Evolutionary conservation across 2,329 filamentous ascomycete species (phyloP).

Genomic region (Dactylonectria macrodidyma): DNA sequence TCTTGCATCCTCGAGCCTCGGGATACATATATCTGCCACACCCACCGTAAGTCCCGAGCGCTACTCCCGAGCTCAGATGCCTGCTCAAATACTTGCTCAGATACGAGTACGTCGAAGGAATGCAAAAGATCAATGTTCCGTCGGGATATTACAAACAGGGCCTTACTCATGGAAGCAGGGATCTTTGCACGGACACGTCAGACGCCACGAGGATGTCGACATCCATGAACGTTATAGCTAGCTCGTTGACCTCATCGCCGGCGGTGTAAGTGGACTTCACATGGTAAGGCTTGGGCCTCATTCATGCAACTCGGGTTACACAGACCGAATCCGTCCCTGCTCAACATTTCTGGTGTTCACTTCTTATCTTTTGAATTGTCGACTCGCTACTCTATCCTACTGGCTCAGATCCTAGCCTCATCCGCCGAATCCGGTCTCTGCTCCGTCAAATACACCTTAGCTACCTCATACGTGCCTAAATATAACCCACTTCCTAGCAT

Average conservation of each 20-base stretch:
- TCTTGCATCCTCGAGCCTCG: conserved; percentile 14
- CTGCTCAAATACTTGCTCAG: neutral
- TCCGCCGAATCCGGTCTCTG: conserved; percentile 60
- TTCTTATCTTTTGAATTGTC: neutral
- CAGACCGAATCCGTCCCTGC: conserved; percentile 4
- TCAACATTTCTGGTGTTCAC: conserved; percentile 4
- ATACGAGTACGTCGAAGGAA: conserved; percentile 14
- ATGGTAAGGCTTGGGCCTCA: conserved; percentile 17
- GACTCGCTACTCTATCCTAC: conserved; percentile 8
- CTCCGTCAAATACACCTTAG: conserved; percentile 73
- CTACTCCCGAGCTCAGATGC: conserved; percentile 3
- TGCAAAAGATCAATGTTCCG: neutral
- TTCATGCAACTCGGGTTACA: conserved; percentile 4
- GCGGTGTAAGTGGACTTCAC: conserved; percentile 26
- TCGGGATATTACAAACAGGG: neutral
- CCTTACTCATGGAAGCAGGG: conserved; percentile 8
- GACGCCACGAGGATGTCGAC: conserved; percentile 48
- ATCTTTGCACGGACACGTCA: conserved; percentile 39
- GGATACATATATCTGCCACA: conserved; percentile 14
- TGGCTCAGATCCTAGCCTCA: conserved; percentile 47
- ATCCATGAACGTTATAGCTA: conserved; percentile 29
- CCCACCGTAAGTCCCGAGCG: conserved; percentile 2
- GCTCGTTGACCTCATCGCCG: conserved; percentile 28
- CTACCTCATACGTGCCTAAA: conserved; percentile 87
- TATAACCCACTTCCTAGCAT: conserved; percentile 87